Evolutionary conservation across 1,284 basidiomycete species (phyloP).

Genomic region (Rhodotorula sp.): DNA sequence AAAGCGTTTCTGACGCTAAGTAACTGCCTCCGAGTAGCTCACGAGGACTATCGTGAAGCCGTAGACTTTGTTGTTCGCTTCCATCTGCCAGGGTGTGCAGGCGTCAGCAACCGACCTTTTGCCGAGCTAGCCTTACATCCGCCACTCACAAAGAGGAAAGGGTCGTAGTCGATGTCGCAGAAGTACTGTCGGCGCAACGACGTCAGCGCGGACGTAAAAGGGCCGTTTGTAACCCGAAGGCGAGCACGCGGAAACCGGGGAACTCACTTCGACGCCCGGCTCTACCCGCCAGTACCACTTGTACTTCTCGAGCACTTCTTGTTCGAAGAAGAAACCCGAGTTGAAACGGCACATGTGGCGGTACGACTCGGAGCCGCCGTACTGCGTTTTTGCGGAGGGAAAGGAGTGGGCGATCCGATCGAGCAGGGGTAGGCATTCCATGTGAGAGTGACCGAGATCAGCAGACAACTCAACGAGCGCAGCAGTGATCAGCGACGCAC

Average conservation of each 20-base stretch:
- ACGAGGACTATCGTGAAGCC: conserved; percentile 57
- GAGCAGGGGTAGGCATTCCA: neutral
- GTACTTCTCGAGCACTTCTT: conserved; percentile 62
- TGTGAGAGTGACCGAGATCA: neutral
- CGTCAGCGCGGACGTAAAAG: neutral
- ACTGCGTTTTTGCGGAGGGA: neutral
- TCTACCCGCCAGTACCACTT: conserved; percentile 91
- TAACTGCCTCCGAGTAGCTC: neutral
- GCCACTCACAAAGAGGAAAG: conserved; percentile 41
- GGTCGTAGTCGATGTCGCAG: conserved; percentile 46
- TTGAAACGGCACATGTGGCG: conserved; percentile 50
- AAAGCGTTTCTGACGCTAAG: neutral
- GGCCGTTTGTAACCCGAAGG: neutral
- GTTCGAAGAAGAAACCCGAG: conserved; percentile 36
- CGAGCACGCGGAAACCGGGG: accelerated
- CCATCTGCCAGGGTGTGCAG: conserved; percentile 21
- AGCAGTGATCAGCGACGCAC: conserved; percentile 51
- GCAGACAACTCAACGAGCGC: neutral
- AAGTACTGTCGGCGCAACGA: conserved; percentile 17
- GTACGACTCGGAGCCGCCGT: conserved; percentile 61
- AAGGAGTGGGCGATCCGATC: neutral
- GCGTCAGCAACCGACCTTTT: neutral
- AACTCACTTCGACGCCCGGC: conserved; percentile 44
- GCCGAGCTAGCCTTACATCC: neutral
- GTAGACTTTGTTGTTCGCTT: conserved; percentile 39